Conservation (phyloP, 164 flowering plant species). For the Magnolia kwangsiensis region DNA sequence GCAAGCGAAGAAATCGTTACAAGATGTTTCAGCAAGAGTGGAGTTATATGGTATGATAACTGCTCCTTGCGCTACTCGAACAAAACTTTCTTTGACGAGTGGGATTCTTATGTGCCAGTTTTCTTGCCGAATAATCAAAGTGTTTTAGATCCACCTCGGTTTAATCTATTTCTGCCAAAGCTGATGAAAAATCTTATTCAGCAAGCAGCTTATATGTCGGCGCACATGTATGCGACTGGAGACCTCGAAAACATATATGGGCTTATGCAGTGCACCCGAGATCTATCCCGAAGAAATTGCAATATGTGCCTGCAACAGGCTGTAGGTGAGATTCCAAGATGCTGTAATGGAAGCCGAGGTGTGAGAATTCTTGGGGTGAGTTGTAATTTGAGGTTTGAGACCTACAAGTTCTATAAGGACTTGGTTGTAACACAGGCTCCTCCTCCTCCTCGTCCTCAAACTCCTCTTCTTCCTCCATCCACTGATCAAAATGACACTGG, state of each 20-base stretch:
- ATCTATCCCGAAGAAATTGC: slow-evolving; percentile 26
- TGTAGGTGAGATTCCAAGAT: neutral
- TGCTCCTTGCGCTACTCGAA: slow-evolving; percentile 14
- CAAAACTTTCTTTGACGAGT: neutral
- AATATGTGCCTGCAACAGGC: slow-evolving; percentile 17
- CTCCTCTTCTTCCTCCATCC: no score
- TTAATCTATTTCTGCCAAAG: neutral
- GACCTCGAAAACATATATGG: neutral
- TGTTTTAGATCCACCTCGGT: neutral
- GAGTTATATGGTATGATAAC: slow-evolving; percentile 11
- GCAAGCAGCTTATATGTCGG: neutral
- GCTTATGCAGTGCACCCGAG: slow-evolving; percentile 42
- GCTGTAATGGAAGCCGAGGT: slow-evolving; percentile 15
- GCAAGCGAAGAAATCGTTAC: neutral
- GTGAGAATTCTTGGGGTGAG: slow-evolving; percentile 21
- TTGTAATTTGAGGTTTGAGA: slow-evolving; percentile 25
- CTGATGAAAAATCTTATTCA: neutral
- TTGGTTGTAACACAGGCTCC: neutral
- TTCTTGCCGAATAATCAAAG: neutral
- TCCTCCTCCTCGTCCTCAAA: neutral
- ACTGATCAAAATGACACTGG: no score
- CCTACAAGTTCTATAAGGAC: neutral
- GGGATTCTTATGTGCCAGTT: neutral
- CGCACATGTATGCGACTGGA: neutral
- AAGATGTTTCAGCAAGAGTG: neutral